phyloP scores from a whole-genome alignment of 1,139 yeast species.

The Petasospora rhodanensis region DNA sequence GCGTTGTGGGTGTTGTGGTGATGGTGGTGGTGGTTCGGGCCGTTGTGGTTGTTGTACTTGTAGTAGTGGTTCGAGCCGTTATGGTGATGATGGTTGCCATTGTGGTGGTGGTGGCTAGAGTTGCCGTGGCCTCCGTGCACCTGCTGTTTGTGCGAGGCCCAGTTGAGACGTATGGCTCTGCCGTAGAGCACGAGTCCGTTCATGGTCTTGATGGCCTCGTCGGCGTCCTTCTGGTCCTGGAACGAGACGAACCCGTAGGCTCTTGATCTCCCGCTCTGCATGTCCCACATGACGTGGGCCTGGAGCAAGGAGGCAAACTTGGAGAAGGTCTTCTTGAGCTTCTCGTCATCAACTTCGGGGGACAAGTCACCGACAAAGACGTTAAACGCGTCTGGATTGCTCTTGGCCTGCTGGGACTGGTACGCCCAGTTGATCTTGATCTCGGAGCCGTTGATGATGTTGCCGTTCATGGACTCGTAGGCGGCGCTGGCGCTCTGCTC shows the following conservation, averaged over 20 bases:
- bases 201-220: slow-evolving; percentile 66
- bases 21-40: slow-evolving; percentile 4
- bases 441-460: slow-evolving; percentile 44
- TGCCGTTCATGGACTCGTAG: slow-evolving; percentile 54
- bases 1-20: slow-evolving; percentile 4
- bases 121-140: slow-evolving; percentile 17
- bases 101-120: slow-evolving; percentile 8
- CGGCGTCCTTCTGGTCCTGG: slow-evolving; percentile 62
- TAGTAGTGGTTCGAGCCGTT: slow-evolving; percentile 1
- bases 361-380: slow-evolving; percentile 86
- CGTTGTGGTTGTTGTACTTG: slow-evolving; percentile 4
- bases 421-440: slow-evolving; percentile 79
- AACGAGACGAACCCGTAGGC: slow-evolving; percentile 95
- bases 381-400: slow-evolving; percentile 54
- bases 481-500: slow-evolving; percentile 61
- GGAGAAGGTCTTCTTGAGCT: slow-evolving; percentile 55
- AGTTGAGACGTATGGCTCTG: slow-evolving; percentile 75
- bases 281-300: slow-evolving; percentile 97
- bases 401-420: slow-evolving; percentile 60
- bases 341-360: slow-evolving; percentile 77
- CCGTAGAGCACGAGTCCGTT: slow-evolving; percentile 72
- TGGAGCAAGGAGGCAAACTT: slow-evolving; percentile 61
- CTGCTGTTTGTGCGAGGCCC: slow-evolving; percentile 77
- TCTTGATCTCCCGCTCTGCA: slow-evolving; percentile 87
- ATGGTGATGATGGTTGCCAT: slow-evolving; percentile 5